Base-by-base conservation (phyloP, 176 grass and related monocot species). In the Triticum timopheevii region DNA sequence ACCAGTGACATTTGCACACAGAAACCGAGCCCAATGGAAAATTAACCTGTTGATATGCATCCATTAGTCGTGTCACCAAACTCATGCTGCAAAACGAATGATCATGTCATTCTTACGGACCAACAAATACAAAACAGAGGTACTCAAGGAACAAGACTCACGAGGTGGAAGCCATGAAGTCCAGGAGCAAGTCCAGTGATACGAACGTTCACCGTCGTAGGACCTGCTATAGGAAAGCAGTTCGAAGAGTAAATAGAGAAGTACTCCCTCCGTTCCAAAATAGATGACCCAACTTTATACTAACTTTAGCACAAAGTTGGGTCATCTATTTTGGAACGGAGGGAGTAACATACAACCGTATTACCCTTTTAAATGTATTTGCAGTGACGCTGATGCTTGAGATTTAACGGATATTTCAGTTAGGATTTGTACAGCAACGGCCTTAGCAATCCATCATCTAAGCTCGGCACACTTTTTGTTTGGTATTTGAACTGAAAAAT, bases 11-110 rank as follows among this genome's bases (percentile, higher is more conserved):
- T 10, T 62, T 47, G 4, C 11, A 17, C 28, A 61, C 17, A 76
- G 16, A 47, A 80, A 33, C 19, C 65, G 9, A 79, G 80, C 27
- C 47, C 22, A 27, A 7, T 63, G 47, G 10, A 17, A 33, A 85
- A 52, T 71, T n/a, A 25, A 95, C 96, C 93, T 82, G 91, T 95
- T 28, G 96, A 98, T 87, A 98, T 98, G 91, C 95, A 98, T 16
- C 95, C 95, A 86, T 98, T 98, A 13, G 91, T 98, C 30, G 93
- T 98, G 49, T 95, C 95, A 7, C 95, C 95, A 42, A 88, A 95
- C 77, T 98, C 83, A 68, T 95, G 95, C 95, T 98, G 91, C 76
- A 90, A 84, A 45, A 89, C 0, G 16, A 70, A 82, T 36, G 72
- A 77, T 4, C 4, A 2, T 50, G 33, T 85, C 33, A 78, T 47